Evolutionary conservation across 306 rosid species (phyloP).

Genomic region (Trifolium subterraneum): DNA sequence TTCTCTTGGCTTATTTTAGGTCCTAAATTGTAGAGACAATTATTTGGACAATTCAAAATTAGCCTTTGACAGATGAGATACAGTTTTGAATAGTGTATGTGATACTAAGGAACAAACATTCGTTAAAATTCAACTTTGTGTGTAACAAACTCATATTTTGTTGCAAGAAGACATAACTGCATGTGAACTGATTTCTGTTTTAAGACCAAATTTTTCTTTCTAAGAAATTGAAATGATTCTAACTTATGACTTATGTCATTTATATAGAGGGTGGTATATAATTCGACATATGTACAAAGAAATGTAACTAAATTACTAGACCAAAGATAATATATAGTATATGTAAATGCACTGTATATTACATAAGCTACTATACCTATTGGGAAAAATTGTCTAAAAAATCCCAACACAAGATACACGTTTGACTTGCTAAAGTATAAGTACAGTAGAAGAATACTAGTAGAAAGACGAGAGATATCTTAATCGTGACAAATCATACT

Average conservation of each 20-base stretch:
- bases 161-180: not conserved
- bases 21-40: not conserved
- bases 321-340: not conserved
- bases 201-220: not conserved
- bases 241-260: not conserved
- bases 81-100: conserved; percentile 41
- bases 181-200: not conserved
- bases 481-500: too few relatives aligned
- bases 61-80: conserved; percentile 40
- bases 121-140: not conserved
- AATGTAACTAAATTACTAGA: not conserved
- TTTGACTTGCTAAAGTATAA: not conserved
- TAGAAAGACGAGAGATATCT: too few relatives aligned
- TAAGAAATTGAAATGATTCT: not conserved
- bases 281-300: not conserved
- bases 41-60: conserved; percentile 36
- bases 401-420: not conserved
- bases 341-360: not conserved
- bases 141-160: conserved; percentile 22
- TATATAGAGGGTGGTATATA: not conserved
- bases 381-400: not conserved
- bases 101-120: conserved; percentile 25
- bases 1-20: conserved; percentile 29
- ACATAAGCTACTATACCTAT: not conserved
- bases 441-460: too few relatives aligned